phyloP scores from a whole-genome alignment of 148 eudicot species.

The Rhododendron kiyosumense region DNA sequence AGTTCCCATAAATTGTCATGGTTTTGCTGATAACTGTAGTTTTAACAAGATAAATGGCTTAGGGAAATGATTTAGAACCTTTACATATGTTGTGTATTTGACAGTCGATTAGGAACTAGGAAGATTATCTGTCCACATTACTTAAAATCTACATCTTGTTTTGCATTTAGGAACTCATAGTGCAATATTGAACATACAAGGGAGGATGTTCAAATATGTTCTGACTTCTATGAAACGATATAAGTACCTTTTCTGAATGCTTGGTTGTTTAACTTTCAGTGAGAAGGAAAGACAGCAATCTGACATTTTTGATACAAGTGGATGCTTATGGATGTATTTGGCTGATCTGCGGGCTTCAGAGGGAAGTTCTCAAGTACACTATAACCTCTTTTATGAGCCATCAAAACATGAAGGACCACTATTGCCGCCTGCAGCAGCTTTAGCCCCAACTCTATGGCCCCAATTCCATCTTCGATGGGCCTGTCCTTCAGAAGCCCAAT shows the following conservation, averaged over 20 bases:
- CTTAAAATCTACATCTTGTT: background rate
- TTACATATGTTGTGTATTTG: background rate
- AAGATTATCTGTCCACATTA: background rate
- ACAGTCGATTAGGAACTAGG: background rate
- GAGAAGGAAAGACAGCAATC: slow-evolving; percentile 85
- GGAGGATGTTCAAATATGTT: background rate
- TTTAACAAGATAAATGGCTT: background rate
- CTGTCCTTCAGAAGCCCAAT: slow-evolving; percentile 81
- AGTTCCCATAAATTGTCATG: background rate
- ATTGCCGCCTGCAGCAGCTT: slow-evolving; percentile 96
- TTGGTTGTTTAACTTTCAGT: slow-evolving; percentile 29
- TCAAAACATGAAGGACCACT: slow-evolving; percentile 59
- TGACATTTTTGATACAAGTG: slow-evolving; percentile 66
- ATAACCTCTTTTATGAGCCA: slow-evolving; percentile 76
- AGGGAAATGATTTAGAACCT: background rate
- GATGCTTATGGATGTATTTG: slow-evolving; percentile 85
- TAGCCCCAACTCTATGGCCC: slow-evolving; percentile 97
- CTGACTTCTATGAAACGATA: background rate
- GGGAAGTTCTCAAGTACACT: slow-evolving; percentile 71
- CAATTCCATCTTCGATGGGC: slow-evolving; percentile 98
- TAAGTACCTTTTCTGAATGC: background rate
- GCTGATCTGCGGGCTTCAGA: slow-evolving; percentile 62
- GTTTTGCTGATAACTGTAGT: background rate
- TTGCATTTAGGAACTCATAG: background rate
- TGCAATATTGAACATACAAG: background rate